Evolutionary conservation across 805 yeast species (phyloP).

Genomic region (Metschnikowia picachoensis): DNA sequence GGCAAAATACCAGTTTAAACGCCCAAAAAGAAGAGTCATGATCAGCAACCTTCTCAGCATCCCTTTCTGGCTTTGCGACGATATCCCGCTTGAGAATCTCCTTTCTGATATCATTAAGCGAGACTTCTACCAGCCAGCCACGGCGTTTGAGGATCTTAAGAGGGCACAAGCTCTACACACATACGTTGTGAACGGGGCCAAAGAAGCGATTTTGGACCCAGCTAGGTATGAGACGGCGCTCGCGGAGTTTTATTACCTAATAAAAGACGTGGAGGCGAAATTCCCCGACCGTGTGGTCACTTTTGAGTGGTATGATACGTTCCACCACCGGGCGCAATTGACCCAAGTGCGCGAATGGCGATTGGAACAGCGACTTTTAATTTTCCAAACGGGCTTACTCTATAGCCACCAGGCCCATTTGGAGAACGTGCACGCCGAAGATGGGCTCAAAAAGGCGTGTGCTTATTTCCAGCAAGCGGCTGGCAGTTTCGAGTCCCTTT

Average conservation of each 20-base stretch:
- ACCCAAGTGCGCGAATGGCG: conserved; percentile 6
- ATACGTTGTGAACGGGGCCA: conserved; percentile 28
- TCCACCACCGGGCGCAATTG: conserved; percentile 26
- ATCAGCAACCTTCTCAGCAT: conserved; percentile 7
- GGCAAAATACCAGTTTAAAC: no score
- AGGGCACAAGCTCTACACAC: conserved; percentile 44
- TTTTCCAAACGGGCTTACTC: conserved; percentile 66
- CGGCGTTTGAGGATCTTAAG: conserved; percentile 36
- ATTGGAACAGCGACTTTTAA: conserved; percentile 54
- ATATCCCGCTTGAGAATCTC: conserved; percentile 21
- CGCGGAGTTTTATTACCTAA: conserved; percentile 44
- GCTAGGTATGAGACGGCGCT: conserved; percentile 25
- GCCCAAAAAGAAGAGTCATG: not conserved
- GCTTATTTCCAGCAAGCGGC: conserved; percentile 67
- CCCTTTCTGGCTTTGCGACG: conserved; percentile 7
- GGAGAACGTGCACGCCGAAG: conserved; percentile 43
- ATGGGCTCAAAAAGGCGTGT: conserved; percentile 61
- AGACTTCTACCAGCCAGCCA: conserved; percentile 41
- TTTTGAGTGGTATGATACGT: conserved; percentile 71
- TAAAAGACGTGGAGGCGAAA: conserved; percentile 45
- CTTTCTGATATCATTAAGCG: conserved; percentile 40
- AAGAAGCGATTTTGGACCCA: conserved; percentile 23
- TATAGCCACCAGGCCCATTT: conserved; percentile 54
- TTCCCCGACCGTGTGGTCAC: conserved; percentile 60
- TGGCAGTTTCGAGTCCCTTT: conserved; percentile 51